phyloP scores from a whole-genome alignment of 768 basidiomycete species.

The Podaxis sp. region DNA sequence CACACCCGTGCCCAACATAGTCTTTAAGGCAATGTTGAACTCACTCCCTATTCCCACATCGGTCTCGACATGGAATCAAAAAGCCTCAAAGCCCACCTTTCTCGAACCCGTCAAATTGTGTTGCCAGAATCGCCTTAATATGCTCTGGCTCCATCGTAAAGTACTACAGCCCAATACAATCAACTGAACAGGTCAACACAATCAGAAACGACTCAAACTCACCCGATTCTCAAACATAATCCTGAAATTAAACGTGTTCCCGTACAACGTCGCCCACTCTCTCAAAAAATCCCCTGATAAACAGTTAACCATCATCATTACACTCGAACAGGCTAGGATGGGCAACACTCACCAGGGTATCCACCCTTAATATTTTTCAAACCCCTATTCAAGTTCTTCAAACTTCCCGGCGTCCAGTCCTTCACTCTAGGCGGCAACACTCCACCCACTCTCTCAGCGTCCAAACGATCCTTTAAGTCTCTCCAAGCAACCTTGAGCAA shows the following conservation, averaged over 20 bases:
- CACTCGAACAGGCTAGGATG: neutral
- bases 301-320: neutral
- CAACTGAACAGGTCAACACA: neutral
- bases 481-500: neutral
- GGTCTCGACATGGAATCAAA: neutral
- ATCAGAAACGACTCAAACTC: neutral
- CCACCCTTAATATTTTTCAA: slow-evolving; percentile 40
- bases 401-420: slow-evolving; percentile 43
- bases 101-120: slow-evolving; percentile 56
- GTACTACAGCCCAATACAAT: slow-evolving; percentile 41
- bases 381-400: slow-evolving; percentile 39
- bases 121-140: slow-evolving; percentile 57
- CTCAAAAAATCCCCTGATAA: slow-evolving; percentile 42
- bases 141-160: slow-evolving; percentile 54
- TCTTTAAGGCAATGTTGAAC: slow-evolving; percentile 42
- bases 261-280: slow-evolving; percentile 31
- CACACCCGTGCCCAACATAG: slow-evolving; percentile 61
- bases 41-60: slow-evolving; percentile 31
- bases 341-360: slow-evolving; percentile 44
- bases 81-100: slow-evolving; percentile 40
- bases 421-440: slow-evolving; percentile 34
- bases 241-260: slow-evolving; percentile 43
- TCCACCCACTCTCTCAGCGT: neutral
- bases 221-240: slow-evolving; percentile 21
- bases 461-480: neutral